Evolutionary conservation across 257 asterid species (phyloP).

Genomic region (Prunella vulgaris): DNA sequence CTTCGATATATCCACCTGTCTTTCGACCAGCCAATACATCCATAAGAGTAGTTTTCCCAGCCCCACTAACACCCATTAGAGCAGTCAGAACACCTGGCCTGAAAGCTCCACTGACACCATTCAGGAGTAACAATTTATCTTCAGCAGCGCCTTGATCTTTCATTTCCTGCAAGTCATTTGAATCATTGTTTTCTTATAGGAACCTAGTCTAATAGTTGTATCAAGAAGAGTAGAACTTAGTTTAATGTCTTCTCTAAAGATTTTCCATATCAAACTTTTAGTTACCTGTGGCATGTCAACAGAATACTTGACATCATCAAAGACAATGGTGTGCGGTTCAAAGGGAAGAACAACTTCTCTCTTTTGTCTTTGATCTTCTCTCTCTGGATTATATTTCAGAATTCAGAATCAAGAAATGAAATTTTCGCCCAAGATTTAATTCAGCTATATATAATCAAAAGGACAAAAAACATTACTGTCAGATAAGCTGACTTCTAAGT

Average conservation of each 20-base stretch:
- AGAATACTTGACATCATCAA: slow-evolving; percentile 46
- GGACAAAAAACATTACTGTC: not conserved
- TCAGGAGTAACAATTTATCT: slow-evolving; percentile 44
- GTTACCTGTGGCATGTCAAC: slow-evolving; percentile 66
- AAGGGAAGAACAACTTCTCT: slow-evolving; percentile 45
- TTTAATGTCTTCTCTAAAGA: not conserved
- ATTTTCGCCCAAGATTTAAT: not conserved
- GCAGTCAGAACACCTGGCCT: slow-evolving; percentile 69
- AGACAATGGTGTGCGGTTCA: slow-evolving; percentile 44
- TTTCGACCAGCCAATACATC: slow-evolving; percentile 69
- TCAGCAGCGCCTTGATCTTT: slow-evolving; percentile 28
- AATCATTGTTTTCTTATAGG: not conserved
- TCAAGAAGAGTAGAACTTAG: not conserved
- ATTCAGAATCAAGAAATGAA: not conserved
- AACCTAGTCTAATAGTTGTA: not conserved
- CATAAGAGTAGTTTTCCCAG: slow-evolving; percentile 71
- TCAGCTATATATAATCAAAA: not conserved
- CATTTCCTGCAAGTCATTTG: slow-evolving; percentile 24
- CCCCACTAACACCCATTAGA: slow-evolving; percentile 73
- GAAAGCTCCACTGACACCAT: slow-evolving; percentile 58
- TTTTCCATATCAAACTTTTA: not conserved
- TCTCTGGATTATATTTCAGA: slow-evolving; percentile 8
- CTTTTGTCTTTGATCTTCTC: slow-evolving; percentile 9
- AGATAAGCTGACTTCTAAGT: not conserved
- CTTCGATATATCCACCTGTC: slow-evolving; percentile 64